Evolutionary conservation across 2,329 filamentous ascomycete genomes (phyloP).

Genomic region (Amylocarpus encephaloides): DNA sequence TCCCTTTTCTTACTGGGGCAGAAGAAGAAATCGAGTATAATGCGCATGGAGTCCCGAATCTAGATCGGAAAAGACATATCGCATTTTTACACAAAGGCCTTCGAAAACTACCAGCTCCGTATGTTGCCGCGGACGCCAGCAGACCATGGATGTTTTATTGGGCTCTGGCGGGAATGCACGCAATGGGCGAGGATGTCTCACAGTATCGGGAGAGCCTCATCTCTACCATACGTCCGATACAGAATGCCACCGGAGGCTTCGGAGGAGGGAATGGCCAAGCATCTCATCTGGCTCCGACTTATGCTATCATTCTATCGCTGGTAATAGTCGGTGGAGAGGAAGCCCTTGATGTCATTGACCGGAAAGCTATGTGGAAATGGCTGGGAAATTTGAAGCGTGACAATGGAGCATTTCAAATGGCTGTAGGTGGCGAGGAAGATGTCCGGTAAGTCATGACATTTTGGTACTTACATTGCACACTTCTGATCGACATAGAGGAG

Average conservation of each 20-base stretch:
- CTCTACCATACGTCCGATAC: conserved; percentile 71
- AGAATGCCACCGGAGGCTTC: conserved; percentile 80
- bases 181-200: conserved; percentile 68
- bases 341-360: conserved; percentile 69
- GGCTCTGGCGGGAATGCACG: conserved; percentile 68
- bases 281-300: conserved; percentile 83
- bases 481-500: conserved; percentile 53
- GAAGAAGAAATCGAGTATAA: conserved; percentile 51
- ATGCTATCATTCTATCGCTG: conserved; percentile 75
- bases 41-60: conserved; percentile 62
- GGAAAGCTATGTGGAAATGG: conserved; percentile 85
- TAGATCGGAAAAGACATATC: conserved; percentile 59
- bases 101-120: conserved; percentile 59
- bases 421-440: conserved; percentile 82
- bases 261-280: conserved; percentile 89
- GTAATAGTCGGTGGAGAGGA: conserved; percentile 71
- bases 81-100: conserved; percentile 56
- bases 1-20: conserved; percentile 56
- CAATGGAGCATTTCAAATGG: conserved; percentile 86
- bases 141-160: conserved; percentile 95
- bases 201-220: conserved; percentile 62
- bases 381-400: conserved; percentile 78
- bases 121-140: conserved; percentile 74
- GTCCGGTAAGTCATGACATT: conserved; percentile 56
- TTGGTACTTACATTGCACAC: not conserved